A percentile compares a stretch with the other conserved stretches of the same genome.
Evolutionary conservation across 139 green algal species (phyloP).

Genomic region (Closterium sp.): DNA sequence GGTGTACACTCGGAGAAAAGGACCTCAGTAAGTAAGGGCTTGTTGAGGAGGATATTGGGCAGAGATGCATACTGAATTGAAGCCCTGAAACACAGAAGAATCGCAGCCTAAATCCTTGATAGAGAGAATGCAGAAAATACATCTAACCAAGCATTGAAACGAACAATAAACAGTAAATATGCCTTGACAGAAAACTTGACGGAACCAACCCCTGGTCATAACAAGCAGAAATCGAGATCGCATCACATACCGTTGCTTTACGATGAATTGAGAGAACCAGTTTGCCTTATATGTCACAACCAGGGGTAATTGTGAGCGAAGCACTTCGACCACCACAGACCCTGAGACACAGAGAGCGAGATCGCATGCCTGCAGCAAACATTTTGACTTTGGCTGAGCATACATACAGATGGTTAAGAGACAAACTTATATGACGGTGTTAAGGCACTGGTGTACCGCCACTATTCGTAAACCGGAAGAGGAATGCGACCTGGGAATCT

Average conservation of each 20-base stretch:
- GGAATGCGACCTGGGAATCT: background rate
- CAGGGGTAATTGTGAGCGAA: background rate
- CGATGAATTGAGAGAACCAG: background rate
- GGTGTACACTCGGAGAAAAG: background rate
- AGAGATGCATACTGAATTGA: background rate
- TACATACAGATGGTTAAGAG: background rate
- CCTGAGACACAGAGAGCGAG: background rate
- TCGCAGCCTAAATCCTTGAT: background rate
- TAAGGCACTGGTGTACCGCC: background rate
- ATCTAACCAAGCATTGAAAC: too few relatives aligned
- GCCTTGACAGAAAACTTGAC: background rate
- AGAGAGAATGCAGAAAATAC: background rate
- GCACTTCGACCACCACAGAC: background rate
- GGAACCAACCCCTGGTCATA: background rate
- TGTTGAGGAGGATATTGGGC: background rate
- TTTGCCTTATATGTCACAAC: background rate
- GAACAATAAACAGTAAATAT: too few relatives aligned
- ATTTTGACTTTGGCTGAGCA: too few relatives aligned
- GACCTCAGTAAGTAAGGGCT: background rate
- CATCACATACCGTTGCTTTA: background rate
- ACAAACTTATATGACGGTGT: background rate
- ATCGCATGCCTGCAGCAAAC: background rate
- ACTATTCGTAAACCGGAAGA: background rate
- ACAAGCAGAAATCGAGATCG: background rate
- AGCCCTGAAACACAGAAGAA: background rate